Evolutionary conservation across 768 basidiomycete genomes (phyloP).

Genomic region (Mycena epipterygia): DNA sequence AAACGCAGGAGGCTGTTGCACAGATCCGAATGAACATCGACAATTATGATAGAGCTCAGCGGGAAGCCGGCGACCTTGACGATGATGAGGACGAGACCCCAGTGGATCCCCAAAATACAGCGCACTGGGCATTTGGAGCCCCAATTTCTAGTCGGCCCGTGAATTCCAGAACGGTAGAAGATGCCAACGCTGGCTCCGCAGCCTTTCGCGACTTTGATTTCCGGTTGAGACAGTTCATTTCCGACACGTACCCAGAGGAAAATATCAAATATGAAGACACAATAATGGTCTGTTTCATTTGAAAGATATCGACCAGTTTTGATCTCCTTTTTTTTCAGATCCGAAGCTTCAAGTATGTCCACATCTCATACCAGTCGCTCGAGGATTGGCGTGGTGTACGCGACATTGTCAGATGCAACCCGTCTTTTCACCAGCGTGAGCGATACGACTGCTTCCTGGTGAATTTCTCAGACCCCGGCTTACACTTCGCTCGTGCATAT

Average conservation of each 20-base stretch:
- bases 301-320: too few relatives aligned
- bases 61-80: not conserved
- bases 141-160: not conserved
- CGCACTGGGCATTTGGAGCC: not conserved
- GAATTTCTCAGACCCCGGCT: slow-evolving; percentile 7
- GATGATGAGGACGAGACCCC: slow-evolving; percentile 21
- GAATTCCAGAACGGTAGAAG: not conserved
- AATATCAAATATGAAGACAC: too few relatives aligned
- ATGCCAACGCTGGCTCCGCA: not conserved
- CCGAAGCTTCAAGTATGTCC: slow-evolving; percentile 11
- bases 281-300: not conserved
- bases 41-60: slow-evolving; percentile 11
- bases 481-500: slow-evolving; percentile 4
- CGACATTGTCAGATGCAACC: slow-evolving; percentile 30
- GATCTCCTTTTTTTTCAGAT: not conserved
- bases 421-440: slow-evolving; percentile 2
- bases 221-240: slow-evolving; percentile 8
- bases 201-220: not conserved
- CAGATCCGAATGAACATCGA: slow-evolving; percentile 31
- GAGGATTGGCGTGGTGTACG: slow-evolving; percentile 27
- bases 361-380: slow-evolving; percentile 20
- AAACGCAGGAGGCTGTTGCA: slow-evolving; percentile 29
- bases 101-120: slow-evolving; percentile 11
- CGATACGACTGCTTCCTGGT: slow-evolving; percentile 24
- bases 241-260: slow-evolving; percentile 15